Evolutionary conservation across 495 filamentous ascomycete genomes (phyloP).

Genomic region (Penicillium canescens): DNA sequence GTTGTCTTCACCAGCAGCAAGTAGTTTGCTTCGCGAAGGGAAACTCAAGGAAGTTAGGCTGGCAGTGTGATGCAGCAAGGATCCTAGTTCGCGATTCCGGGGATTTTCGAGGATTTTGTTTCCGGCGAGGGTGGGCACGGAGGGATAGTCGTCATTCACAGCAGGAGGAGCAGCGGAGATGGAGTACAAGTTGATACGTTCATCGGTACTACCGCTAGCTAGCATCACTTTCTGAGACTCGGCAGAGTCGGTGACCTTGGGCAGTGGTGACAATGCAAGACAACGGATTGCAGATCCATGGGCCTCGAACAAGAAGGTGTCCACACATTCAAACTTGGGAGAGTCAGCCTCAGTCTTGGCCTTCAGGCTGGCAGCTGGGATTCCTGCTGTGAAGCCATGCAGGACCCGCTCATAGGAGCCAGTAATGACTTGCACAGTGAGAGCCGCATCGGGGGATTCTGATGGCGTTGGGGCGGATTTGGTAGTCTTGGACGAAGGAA

Average conservation of each 20-base stretch:
- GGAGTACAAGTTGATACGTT: constrained; percentile 92
- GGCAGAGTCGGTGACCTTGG: constrained; percentile 49
- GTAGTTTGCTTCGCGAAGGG: constrained; percentile 82
- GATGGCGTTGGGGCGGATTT: constrained; percentile 30
- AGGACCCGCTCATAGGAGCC: constrained; percentile 94
- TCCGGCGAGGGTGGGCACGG: constrained; percentile 60
- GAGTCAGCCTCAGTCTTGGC: constrained; percentile 25
- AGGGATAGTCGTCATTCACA: constrained; percentile 44
- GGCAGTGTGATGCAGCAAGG: constrained; percentile 80
- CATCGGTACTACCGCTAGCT: constrained; percentile 87
- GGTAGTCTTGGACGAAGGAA: constrained; percentile 34
- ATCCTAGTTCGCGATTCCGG: constrained; percentile 83
- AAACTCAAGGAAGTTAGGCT: constrained; percentile 78
- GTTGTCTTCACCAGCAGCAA: constrained; percentile 82
- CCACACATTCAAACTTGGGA: constrained; percentile 66
- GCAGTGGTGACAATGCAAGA: constrained; percentile 80
- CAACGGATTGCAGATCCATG: constrained; percentile 89
- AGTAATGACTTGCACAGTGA: constrained; percentile 82
- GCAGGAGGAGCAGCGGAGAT: constrained; percentile 69
- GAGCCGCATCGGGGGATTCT: constrained; percentile 31
- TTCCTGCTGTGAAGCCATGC: constrained; percentile 82
- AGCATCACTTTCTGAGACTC: constrained; percentile 74
- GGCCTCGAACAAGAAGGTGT: constrained; percentile 95
- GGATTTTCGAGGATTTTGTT: constrained; percentile 77
- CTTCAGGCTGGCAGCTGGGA: constrained; percentile 44